Evolutionary conservation across 2,329 filamentous ascomycete species (phyloP), one percentile per base, ranked within the genome.

Genomic region (Lachnum nothofagi): DNA sequence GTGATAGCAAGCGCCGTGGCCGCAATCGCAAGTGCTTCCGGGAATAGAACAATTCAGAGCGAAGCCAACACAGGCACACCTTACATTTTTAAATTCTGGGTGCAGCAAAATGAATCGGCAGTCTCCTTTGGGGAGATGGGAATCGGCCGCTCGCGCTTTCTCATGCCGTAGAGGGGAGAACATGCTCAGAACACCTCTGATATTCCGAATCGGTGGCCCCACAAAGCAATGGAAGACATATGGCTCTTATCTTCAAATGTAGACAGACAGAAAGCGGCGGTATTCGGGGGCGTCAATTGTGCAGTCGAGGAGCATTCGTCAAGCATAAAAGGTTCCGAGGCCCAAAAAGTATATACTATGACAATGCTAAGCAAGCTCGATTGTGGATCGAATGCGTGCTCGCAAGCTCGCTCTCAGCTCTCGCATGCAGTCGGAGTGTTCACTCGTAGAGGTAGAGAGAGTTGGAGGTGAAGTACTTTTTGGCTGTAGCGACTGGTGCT

Each of bases 1-100:
- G 59, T 82, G 79, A 59, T 76, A 82, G 63, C 78, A 82, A 27
- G 78, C 76, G 45, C 79, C 71, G 60, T 82, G 79, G 5, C 79
- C 79, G 56, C 79, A 82, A 43, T 79, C 72, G 57, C 79, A 82
- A 17, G 68, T 72, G 45, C 76, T 75, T 31, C 77, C 73, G 1
- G 78, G 78, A 9, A 76, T 67, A n/a, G 68, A 62, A 43, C 68
- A 70, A 62, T 79, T 80, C 49, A 76, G 71, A 4, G 73, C 73
- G 63, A 82, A 82, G 51, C 73, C 70, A 52, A 78, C 74, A 57
- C 79, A 82, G 38, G 73, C 78, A 62, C 79, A 82, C 37, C 79
- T 75, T 49, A 78, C 71, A 44, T 78, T 78, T 56, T 75, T 78
- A 62, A 79, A 69, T 58, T 78, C 76, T 5, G 78, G 76, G 47